Evolutionary conservation across 495 filamentous ascomycete species (phyloP).

Genomic region (Cercophora sp.): DNA sequence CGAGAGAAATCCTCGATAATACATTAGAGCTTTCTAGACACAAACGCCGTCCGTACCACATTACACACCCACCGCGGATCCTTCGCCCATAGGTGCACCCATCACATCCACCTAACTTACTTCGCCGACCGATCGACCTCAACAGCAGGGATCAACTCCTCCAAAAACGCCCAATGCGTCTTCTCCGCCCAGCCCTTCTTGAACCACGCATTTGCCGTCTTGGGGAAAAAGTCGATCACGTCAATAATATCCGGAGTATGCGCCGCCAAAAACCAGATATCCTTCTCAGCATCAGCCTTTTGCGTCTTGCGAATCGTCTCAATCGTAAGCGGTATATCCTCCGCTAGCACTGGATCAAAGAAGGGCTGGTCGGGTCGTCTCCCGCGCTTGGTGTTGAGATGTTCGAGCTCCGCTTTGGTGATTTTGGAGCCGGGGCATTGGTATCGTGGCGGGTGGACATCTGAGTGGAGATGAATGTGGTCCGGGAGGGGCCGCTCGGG

Average conservation of each 20-base stretch:
- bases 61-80: no score
- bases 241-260: slow-evolving; percentile 43
- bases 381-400: slow-evolving; percentile 4
- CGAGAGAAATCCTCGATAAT: no score
- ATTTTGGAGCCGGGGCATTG: neutral
- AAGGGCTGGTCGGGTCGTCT: slow-evolving; percentile 25
- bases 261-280: slow-evolving; percentile 45
- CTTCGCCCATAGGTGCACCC: no score
- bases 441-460: neutral
- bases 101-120: no score
- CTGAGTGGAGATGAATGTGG: neutral
- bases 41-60: no score
- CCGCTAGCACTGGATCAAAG: slow-evolving; percentile 25
- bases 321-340: slow-evolving; percentile 17
- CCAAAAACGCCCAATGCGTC: slow-evolving; percentile 3
- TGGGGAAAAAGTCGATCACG: slow-evolving; percentile 45
- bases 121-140: no score
- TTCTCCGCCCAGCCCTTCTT: slow-evolving; percentile 11
- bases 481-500: neutral
- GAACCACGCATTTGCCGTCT: slow-evolving; percentile 8
- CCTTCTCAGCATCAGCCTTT: slow-evolving; percentile 41
- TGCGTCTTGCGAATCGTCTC: slow-evolving; percentile 38
- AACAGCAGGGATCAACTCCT: no score
- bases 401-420: neutral
- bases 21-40: no score